A percentile compares a stretch with the other conserved stretches of the same genome.
These are phyloP conservation scores for Phyllosticta ampelicida DNA, from an alignment of 2,329 filamentous ascomycete genomes.

Conservation along the genomic window DNA sequence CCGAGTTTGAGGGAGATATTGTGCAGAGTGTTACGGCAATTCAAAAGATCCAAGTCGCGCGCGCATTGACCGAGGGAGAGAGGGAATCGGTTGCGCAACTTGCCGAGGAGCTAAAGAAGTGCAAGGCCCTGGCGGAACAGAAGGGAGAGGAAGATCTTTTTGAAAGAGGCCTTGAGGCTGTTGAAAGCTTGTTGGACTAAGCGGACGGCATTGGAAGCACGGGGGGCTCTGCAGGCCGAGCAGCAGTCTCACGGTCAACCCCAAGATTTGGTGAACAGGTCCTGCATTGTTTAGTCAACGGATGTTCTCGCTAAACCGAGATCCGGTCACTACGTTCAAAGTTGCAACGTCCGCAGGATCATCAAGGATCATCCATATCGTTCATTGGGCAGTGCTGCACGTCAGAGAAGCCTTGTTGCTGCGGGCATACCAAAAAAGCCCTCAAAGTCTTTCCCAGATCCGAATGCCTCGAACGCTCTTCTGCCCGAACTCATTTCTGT, in stretches of 20 bases:
- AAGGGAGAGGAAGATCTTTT: not conserved
- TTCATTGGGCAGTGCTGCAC: not conserved
- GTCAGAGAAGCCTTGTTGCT: not conserved
- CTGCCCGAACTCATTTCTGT: not conserved
- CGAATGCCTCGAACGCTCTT: not conserved
- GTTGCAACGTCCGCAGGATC: not conserved
- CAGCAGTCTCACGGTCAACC: not conserved
- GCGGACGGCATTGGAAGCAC: not conserved
- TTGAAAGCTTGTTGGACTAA: not conserved
- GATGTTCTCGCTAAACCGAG: not conserved
- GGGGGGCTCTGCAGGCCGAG: no score
- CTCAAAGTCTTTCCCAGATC: not conserved
- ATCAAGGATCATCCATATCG: not conserved
- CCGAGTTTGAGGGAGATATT: conserved; percentile 25
- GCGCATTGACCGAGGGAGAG: conserved; percentile 14
- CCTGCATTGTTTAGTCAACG: not conserved
- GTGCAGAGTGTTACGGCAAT: conserved; percentile 28
- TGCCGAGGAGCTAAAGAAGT: not conserved
- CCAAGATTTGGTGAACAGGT: not conserved
- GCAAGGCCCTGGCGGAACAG: not conserved
- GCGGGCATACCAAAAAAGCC: not conserved
- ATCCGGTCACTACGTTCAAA: not conserved
- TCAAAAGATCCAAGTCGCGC: conserved; percentile 20
- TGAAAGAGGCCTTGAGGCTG: not conserved
- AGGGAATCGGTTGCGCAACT: conserved; percentile 9